Percentiles rank a stretch among this genome's conserved stretches.
Conservation (phyloP, 1,139 yeast species). For the Yamadazyma epiphylla region DNA sequence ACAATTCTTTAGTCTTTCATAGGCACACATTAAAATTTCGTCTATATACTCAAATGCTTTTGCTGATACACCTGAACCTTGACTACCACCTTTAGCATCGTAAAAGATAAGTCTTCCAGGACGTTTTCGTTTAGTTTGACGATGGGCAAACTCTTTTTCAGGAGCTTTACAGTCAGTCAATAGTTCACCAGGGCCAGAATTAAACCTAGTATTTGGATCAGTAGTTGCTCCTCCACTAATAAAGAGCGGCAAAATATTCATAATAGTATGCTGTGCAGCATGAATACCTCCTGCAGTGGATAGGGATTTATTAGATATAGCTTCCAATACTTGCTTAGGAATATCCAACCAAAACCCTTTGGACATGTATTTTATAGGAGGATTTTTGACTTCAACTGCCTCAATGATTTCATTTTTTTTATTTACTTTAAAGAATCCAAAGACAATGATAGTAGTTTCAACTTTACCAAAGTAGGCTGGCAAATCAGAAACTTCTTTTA, state of each 20-base stretch:
- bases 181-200: conserved; percentile 53
- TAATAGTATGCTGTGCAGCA: conserved; percentile 89
- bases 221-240: conserved; percentile 39
- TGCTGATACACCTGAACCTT: conserved; percentile 75
- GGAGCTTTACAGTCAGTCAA: conserved; percentile 96
- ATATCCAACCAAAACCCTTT: conserved; percentile 93
- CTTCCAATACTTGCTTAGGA: conserved; percentile 58
- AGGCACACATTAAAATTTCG: conserved; percentile 57
- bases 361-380: conserved; percentile 66
- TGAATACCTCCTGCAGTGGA: conserved; percentile 91
- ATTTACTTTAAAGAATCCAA: conserved; percentile 89
- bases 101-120: conserved; percentile 85
- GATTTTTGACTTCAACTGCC: conserved; percentile 88
- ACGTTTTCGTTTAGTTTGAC: conserved; percentile 64
- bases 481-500: conserved; percentile 36
- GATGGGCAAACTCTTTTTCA: conserved; percentile 81
- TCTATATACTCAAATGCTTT: conserved; percentile 79
- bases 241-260: conserved; percentile 68
- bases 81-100: conserved; percentile 75
- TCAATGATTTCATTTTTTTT: conserved; percentile 75
- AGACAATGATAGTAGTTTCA: conserved; percentile 68
- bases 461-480: conserved; percentile 77
- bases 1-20: conserved; percentile 58
- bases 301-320: conserved; percentile 53
- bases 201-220: conserved; percentile 46